Conservation (phyloP, 2,329 filamentous ascomycete genomes). For the Xylariaceae sp. region DNA sequence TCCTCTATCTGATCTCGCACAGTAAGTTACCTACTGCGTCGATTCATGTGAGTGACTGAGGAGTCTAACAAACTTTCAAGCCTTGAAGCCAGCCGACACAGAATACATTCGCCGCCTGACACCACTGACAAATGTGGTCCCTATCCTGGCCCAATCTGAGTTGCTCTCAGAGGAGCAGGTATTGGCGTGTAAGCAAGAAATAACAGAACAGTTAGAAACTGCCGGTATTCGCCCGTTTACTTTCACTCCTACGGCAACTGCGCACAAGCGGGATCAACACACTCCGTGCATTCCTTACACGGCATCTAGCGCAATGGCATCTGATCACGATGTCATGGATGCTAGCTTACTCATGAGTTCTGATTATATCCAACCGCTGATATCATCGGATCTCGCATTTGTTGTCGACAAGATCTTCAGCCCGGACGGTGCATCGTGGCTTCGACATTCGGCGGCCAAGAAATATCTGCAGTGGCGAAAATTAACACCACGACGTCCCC, state of each 20-base stretch:
- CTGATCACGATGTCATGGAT: constrained; percentile 80
- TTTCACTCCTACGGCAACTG: constrained; percentile 46
- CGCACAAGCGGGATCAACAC: constrained; percentile 21
- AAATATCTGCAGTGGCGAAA: constrained; percentile 72
- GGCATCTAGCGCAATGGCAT: constrained; percentile 66
- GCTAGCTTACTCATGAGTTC: constrained; percentile 90
- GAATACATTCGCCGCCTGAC: constrained; percentile 66
- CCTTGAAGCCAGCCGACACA: constrained; percentile 58
- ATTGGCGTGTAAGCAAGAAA: constrained; percentile 52
- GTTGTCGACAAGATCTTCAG: constrained; percentile 75
- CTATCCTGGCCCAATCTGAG: constrained; percentile 74
- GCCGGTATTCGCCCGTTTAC: constrained; percentile 60
- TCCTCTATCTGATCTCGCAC: constrained; percentile 74
- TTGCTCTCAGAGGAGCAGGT: constrained; percentile 56
- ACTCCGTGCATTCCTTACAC: constrained; percentile 56
- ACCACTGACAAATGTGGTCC: constrained; percentile 75
- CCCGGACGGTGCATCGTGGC: constrained; percentile 68
- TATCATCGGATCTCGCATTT: constrained; percentile 64
- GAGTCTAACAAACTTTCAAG: constrained; percentile 35
- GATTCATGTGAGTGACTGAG: background rate
- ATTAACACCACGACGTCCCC: constrained; percentile 23
- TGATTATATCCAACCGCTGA: constrained; percentile 77
- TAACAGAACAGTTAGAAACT: constrained; percentile 51
- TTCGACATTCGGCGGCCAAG: constrained; percentile 75
- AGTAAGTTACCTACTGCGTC: constrained; percentile 45